Evolutionary conservation across 2,329 filamentous ascomycete genomes (phyloP), one percentile per base, ranked within the genome.

Genomic region (Seiridium cupressi): DNA sequence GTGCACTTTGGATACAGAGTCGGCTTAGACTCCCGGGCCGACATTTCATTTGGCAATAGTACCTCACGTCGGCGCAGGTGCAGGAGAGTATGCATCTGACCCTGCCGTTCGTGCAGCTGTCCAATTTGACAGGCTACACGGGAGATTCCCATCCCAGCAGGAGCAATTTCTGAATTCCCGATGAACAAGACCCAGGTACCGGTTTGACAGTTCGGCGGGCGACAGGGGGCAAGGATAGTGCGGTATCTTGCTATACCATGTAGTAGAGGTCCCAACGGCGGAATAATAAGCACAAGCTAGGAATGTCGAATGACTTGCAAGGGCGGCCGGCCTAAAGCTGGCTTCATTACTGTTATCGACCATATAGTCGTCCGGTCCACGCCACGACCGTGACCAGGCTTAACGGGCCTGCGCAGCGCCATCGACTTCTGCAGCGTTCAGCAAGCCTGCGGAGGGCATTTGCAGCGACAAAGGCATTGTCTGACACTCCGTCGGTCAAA

Each of bases 321-420:
- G 1, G 18, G 18, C 18, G 18, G 18, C 18, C 1, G 18, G 18
- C 18, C 18, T 26, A 26, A 34, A 6, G 10, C 31, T 32, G 32
- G 55, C 26, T 32, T 59, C 63, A 59, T 60, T 63, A 60, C 61
- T 63, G 58, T 65, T 69, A 68, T 68, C 59, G 63, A 68, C 70
- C 70, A 69, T 72, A 66, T 63, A 61, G 68, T 69, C 68, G 65
- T 61, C 69, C 69, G 69, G 62, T 55, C 58, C 62, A 48, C 63
- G 63, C 62, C 64, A 59, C 64, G 64, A 60, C 64, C 65, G 62
- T 51, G 44, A 42, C 13, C 38, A 42, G 13, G 49, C 60, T 60
- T 61, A 59, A 48, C 8, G 46, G 18, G 6, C 8, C 26, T 48
- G 18, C 2, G 18, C 18, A 26, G 18, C 18, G 18, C 18, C 18